Percentiles rank a stretch among this genome's conserved stretches.
These are phyloP conservation scores for Cephaloascus albidus DNA, from an alignment of 805 yeast species.

Conservation along the genomic window DNA sequence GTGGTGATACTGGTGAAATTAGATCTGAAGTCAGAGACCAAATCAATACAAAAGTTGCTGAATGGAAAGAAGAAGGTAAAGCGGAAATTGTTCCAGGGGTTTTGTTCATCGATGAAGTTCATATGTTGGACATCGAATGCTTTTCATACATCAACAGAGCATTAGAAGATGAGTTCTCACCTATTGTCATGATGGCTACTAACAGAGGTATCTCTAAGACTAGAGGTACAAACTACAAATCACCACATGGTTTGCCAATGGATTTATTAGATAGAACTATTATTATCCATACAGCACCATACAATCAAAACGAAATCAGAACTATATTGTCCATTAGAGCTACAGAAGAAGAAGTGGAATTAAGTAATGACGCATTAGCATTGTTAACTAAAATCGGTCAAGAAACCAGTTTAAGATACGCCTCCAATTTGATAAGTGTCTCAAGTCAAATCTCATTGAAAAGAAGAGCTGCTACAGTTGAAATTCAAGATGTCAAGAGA, in stretches of 20 bases:
- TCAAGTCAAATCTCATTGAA: slow-evolving; percentile 79
- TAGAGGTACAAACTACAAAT: slow-evolving; percentile 85
- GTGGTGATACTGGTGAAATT: slow-evolving; percentile 97
- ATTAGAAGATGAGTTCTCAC: slow-evolving; percentile 91
- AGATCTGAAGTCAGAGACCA: slow-evolving; percentile 93
- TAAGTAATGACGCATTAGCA: slow-evolving; percentile 74
- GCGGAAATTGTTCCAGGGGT: slow-evolving; percentile 98
- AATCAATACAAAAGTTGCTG: slow-evolving; percentile 93
- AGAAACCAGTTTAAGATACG: slow-evolving; percentile 87
- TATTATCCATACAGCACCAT: slow-evolving; percentile 78
- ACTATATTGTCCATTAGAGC: slow-evolving; percentile 85
- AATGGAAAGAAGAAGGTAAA: slow-evolving; percentile 98
- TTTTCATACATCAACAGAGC: slow-evolving; percentile 95
- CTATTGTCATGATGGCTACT: slow-evolving; percentile 97
- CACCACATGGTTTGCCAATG: slow-evolving; percentile 96
- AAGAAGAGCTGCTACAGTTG: slow-evolving; percentile 65
- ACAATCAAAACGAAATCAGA: slow-evolving; percentile 75
- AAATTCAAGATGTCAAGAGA: slow-evolving; percentile 76
- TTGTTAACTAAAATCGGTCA: slow-evolving; percentile 82
- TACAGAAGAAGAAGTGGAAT: slow-evolving; percentile 86
- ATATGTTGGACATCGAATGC: slow-evolving; percentile 96
- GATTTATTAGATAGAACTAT: slow-evolving; percentile 91
- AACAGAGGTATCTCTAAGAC: slow-evolving; percentile 92
- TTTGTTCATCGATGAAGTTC: slow-evolving; percentile 93
- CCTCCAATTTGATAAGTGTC: slow-evolving; percentile 84